Evolutionary conservation across 2,329 filamentous ascomycete genomes (phyloP).

Genomic region (Apiospora rasikravindrae): DNA sequence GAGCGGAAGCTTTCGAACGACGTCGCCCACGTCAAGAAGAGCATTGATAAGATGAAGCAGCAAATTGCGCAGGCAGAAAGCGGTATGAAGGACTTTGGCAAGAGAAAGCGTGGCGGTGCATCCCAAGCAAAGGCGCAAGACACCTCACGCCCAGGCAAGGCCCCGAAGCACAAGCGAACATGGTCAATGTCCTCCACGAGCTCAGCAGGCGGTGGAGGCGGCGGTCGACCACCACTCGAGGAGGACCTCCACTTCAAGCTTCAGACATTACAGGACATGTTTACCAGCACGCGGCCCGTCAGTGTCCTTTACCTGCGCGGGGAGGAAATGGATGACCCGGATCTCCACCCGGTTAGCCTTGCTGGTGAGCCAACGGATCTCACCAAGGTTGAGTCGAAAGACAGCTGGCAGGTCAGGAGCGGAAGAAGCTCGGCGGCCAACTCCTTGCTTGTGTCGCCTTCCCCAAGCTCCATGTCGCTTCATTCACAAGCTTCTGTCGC

Average conservation of each 20-base stretch:
- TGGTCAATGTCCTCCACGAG: slow-evolving; percentile 91
- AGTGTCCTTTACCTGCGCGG: slow-evolving; percentile 81
- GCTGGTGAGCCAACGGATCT: slow-evolving; percentile 70
- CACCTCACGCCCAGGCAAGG: slow-evolving; percentile 74
- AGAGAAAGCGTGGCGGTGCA: slow-evolving; percentile 62
- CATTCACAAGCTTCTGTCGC: slow-evolving; percentile 59
- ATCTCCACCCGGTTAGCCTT: slow-evolving; percentile 76
- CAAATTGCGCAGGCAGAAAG: slow-evolving; percentile 82
- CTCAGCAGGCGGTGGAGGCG: slow-evolving; percentile 55
- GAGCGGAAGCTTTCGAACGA: slow-evolving; percentile 96
- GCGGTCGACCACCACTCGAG: slow-evolving; percentile 60
- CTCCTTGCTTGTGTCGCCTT: slow-evolving; percentile 69
- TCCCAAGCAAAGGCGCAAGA: slow-evolving; percentile 50
- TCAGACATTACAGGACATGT: slow-evolving; percentile 83
- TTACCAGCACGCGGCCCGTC: slow-evolving; percentile 79
- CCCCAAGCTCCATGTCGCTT: slow-evolving; percentile 68
- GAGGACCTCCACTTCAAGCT: slow-evolving; percentile 83
- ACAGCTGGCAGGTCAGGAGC: slow-evolving; percentile 60
- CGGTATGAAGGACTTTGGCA: slow-evolving; percentile 70
- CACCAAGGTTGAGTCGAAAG: slow-evolving; percentile 55
- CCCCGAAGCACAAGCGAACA: slow-evolving; percentile 87
- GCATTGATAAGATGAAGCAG: slow-evolving; percentile 94
- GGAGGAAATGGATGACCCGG: slow-evolving; percentile 79
- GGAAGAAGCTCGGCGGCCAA: slow-evolving; percentile 62
- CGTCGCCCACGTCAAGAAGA: slow-evolving; percentile 92